Percentiles rank a stretch among this genome's conserved stretches.
phyloP scores from a whole-genome alignment of 108 stramenopile genomes.

The Nitzschia sp. region DNA sequence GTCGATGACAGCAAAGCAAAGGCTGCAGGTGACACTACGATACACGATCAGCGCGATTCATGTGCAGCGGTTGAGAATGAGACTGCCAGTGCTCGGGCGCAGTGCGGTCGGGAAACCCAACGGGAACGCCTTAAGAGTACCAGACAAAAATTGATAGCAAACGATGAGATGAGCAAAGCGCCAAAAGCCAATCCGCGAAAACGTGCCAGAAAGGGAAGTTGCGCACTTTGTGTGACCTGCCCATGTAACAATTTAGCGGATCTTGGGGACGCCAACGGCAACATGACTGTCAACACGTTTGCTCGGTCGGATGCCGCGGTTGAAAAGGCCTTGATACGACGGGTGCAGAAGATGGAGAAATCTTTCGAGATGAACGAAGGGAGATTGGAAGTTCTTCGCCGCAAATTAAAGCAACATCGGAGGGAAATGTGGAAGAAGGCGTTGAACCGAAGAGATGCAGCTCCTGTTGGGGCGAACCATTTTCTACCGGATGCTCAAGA shows the following conservation, averaged over 20 bases:
- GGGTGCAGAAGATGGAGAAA: constrained; percentile 51
- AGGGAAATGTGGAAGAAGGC: constrained; percentile 34
- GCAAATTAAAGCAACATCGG: constrained; percentile 51
- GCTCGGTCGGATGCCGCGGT: constrained; percentile 40
- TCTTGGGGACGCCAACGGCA: background rate
- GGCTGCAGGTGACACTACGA: no score
- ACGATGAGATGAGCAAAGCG: no score
- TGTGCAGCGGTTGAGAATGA: no score
- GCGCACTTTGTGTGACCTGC: constrained; percentile 47
- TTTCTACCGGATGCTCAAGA: background rate
- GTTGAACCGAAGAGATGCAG: no score
- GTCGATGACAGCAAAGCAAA: no score
- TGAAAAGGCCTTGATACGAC: constrained; percentile 47
- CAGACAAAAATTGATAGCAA: no score
- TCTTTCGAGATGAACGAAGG: constrained; percentile 35
- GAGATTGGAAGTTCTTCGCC: constrained; percentile 31
- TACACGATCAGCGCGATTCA: no score
- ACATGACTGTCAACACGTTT: constrained; percentile 12
- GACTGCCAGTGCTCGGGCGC: no score
- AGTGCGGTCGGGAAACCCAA: no score
- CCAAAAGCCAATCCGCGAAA: no score
- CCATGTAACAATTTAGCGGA: constrained; percentile 21
- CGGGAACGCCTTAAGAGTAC: no score
- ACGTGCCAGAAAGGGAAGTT: constrained; percentile 18
- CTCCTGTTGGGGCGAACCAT: constrained; percentile 2